Base-by-base conservation (phyloP, 2,329 filamentous ascomycete genomes). In the Phialocephala subalpina region DNA sequence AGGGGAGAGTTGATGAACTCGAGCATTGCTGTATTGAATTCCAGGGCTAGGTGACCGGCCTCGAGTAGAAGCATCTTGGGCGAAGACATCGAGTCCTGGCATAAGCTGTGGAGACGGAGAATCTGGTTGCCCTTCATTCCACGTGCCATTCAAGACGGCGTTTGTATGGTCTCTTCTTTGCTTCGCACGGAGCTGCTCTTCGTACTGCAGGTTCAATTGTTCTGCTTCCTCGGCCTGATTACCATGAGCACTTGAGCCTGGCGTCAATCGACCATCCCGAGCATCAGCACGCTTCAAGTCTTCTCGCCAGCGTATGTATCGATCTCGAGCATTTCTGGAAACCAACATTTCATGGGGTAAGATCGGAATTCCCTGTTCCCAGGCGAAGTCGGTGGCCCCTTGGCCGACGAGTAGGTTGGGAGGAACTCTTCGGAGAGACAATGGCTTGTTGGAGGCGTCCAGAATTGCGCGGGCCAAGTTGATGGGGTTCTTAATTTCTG, bases 401-500 rank as follows among this genome's bases (percentile, higher is more conserved):
- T 92, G 84, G 38, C 93, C 93, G 12, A 97, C 92, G 1, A 99
- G 86, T 27, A 97, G 87, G 73, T 97, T 98, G 11, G 96, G 96
- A 9, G 97, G 94, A 3, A 99, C 94, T 63, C 96, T 90, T 62
- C 92, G 89, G 59, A 98, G 86, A 8, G 93, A 92, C n/a, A 98
- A 80, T 0, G 92, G 88, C 65, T 89, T 85, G 58, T 87, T 91
- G 64, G 93, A 92, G 65, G 87, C 86, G 64, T 97, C 91, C 25
- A 97, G 88, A 29, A 99, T 88, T 42, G 92, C 78, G 56, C 95
- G 92, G 61, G 96, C 96, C 7, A 97, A 83, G 8, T 90, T 92
- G 42, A 99, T 94, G 0, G 96, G 96, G 72, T 99, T 99, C 72
- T 92, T 94, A 76, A 99, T 89, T 75, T 95, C 94, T 97, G 40